Conservation (phyloP, 2,329 filamentous ascomycete species). For the Ascosphaera pollenicola region DNA sequence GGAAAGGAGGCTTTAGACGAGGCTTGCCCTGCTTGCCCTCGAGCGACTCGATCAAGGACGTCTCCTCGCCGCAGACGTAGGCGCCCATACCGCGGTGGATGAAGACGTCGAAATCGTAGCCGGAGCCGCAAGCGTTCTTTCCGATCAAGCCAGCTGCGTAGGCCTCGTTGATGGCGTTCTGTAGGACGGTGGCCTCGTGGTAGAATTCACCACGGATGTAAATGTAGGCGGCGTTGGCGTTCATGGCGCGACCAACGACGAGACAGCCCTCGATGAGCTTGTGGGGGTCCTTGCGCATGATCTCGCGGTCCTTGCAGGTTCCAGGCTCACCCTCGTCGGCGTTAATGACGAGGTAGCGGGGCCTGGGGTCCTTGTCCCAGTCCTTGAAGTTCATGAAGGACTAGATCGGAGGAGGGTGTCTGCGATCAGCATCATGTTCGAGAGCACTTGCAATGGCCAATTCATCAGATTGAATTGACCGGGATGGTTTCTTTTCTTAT, state of each 20-base stretch:
- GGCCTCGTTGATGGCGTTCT: constrained; percentile 91
- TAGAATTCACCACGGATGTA: constrained; percentile 99
- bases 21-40: constrained; percentile 99
- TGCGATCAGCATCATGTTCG: neutral
- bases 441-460: no score
- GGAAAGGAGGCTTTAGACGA: constrained; percentile 95
- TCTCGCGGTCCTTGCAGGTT: constrained; percentile 98
- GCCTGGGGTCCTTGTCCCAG: constrained; percentile 95
- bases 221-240: constrained; percentile 94
- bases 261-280: constrained; percentile 97
- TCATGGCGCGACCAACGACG: constrained; percentile 93
- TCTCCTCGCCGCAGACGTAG: constrained; percentile 97
- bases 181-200: constrained; percentile 79
- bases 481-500: no score
- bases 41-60: constrained; percentile 89
- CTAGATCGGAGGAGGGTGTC: constrained; percentile 23
- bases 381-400: constrained; percentile 99
- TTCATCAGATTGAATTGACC: no score
- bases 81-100: constrained; percentile 92
- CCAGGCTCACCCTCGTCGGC: constrained; percentile 97
- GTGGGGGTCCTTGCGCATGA: constrained; percentile 99
- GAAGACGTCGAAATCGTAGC: constrained; percentile 96
- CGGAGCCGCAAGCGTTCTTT: constrained; percentile 92
- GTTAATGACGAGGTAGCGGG: constrained; percentile 92
- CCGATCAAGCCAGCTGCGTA: constrained; percentile 88